These are phyloP conservation scores for Lachnellula willkommii DNA, from an alignment of 2,329 filamentous ascomycete species.

Conservation along the genomic window DNA sequence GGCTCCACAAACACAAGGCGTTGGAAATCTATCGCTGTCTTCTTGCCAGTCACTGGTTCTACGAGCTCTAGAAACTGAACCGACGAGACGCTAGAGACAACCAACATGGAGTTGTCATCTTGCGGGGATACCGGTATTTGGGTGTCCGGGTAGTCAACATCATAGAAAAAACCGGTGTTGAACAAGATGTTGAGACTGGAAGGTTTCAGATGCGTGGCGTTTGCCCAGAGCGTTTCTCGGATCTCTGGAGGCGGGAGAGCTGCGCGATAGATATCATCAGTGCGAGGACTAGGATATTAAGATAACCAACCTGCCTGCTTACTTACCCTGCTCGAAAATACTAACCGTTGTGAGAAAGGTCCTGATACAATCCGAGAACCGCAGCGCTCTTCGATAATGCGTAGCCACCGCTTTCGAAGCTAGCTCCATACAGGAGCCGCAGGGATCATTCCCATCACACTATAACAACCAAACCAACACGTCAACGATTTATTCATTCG, in stretches of 20 bases:
- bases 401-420: neutral
- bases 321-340: neutral
- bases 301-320: neutral
- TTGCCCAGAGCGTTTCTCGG: too few species aligned
- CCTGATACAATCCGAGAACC: neutral
- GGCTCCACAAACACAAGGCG: neutral
- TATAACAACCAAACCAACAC: neutral
- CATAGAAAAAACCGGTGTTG: too few species aligned
- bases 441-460: neutral
- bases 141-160: neutral
- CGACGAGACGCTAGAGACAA: neutral
- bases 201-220: too few species aligned
- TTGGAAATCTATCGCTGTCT: neutral
- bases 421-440: neutral
- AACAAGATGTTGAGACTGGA: too few species aligned
- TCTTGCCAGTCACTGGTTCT: neutral
- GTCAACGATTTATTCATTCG: neutral
- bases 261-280: neutral
- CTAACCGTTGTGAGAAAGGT: neutral
- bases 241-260: neutral
- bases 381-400: neutral
- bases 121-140: neutral
- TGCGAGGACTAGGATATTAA: neutral
- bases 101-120: neutral
- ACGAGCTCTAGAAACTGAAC: neutral